Evolutionary conservation across 805 yeast genomes (phyloP).

Genomic region (Metschnikowia vanudenii): DNA sequence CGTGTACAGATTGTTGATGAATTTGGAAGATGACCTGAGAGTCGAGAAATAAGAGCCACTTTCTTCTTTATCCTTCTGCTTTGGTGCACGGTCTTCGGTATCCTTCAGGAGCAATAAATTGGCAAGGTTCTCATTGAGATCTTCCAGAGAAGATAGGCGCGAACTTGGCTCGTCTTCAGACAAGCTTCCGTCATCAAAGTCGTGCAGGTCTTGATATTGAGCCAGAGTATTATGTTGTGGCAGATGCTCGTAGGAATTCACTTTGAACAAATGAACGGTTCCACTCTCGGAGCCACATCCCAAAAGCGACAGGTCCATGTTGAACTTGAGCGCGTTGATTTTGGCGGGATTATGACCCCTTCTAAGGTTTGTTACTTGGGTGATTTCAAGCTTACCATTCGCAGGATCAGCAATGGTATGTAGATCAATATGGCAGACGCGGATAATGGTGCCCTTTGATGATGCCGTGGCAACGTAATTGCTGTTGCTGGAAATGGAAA

Average conservation of each 20-base stretch:
- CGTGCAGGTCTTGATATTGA: conserved; percentile 5
- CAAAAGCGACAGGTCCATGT: conserved; percentile 30
- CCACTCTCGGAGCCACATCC: conserved; percentile 42
- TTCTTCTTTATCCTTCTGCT: conserved; percentile 10
- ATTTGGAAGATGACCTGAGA: conserved; percentile 26
- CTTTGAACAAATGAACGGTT: conserved; percentile 41
- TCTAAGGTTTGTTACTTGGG: conserved; percentile 35
- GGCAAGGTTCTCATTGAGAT: conserved; percentile 43
- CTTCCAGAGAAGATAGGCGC: conserved; percentile 34
- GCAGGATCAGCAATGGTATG: not conserved
- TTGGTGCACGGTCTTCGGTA: conserved; percentile 10
- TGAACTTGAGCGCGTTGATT: conserved; percentile 36
- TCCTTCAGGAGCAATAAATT: conserved; percentile 31
- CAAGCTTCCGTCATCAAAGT: conserved; percentile 13
- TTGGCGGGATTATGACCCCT: conserved; percentile 40
- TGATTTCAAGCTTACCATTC: conserved; percentile 19
- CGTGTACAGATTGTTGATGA: conserved; percentile 37
- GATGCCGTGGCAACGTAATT: conserved; percentile 41
- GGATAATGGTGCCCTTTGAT: conserved; percentile 41
- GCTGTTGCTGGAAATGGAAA: conserved; percentile 29
- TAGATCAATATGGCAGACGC: conserved; percentile 28
- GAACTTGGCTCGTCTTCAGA: conserved; percentile 22
- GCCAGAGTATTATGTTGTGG: not conserved
- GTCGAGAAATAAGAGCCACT: conserved; percentile 20
- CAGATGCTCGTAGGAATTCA: conserved; percentile 10